A percentile compares a stretch with the other conserved stretches of the same genome.
These are phyloP conservation scores for Boechera divaricarpa DNA, from an alignment of 345 rosid species.

Conservation along the genomic window DNA sequence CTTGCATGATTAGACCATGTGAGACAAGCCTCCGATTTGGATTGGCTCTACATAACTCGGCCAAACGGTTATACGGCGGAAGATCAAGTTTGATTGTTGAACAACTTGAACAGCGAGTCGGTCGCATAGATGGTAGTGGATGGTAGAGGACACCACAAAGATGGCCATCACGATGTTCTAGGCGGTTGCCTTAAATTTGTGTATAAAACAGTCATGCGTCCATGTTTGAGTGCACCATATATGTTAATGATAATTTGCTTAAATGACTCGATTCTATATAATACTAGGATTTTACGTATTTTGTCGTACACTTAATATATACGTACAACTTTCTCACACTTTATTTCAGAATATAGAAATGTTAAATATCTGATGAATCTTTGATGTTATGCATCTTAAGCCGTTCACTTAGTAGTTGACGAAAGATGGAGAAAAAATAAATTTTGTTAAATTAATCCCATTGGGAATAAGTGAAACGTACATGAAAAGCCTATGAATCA, in stretches of 20 bases:
- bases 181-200: not conserved
- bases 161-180: not conserved
- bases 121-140: not conserved
- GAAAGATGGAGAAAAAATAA: conserved; percentile 19
- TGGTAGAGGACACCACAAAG: not conserved
- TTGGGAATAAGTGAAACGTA: conserved; percentile 38
- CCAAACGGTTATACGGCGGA: not conserved
- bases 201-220: not conserved
- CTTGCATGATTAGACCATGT: not conserved
- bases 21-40: not conserved
- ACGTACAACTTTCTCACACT: not conserved
- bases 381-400: not conserved
- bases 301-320: not conserved
- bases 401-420: not conserved
- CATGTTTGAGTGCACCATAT: not conserved
- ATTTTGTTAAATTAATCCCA: conserved; percentile 26
- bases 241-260: not conserved
- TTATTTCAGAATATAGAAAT: not conserved
- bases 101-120: not conserved
- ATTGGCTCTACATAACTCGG: not conserved
- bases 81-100: not conserved
- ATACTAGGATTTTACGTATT: not conserved
- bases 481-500: conserved; percentile 40
- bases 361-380: not conserved
- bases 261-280: not conserved